Conservation (phyloP, 805 yeast genomes). For the Metschnikowia hibisci region DNA sequence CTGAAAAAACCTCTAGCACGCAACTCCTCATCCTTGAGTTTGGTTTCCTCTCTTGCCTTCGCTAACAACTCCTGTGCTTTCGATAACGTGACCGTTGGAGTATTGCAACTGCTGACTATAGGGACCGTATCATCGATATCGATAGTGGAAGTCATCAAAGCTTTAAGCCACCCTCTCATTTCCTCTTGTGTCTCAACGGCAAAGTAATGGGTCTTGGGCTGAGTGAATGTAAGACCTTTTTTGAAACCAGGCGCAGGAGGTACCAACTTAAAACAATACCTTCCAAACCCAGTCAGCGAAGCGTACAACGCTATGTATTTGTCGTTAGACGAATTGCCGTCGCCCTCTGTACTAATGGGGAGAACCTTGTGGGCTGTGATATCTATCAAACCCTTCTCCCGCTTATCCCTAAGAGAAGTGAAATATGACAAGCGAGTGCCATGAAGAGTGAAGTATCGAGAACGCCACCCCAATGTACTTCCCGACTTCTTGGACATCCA, state of each 20-base stretch:
- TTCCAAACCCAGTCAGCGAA: constrained; percentile 90
- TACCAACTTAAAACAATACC: constrained; percentile 83
- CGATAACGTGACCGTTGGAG: constrained; percentile 88
- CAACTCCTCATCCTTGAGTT: constrained; percentile 48
- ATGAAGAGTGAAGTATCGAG: constrained; percentile 79
- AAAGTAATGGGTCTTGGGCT: constrained; percentile 92
- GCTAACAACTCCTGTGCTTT: constrained; percentile 84
- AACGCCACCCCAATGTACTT: constrained; percentile 83
- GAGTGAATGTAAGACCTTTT: constrained; percentile 93
- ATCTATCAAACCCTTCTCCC: constrained; percentile 91
- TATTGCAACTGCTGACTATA: constrained; percentile 84
- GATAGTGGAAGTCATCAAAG: constrained; percentile 91
- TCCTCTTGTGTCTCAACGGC: constrained; percentile 91
- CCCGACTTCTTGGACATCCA: constrained; percentile 94
- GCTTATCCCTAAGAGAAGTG: constrained; percentile 67
- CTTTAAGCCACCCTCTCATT: constrained; percentile 93
- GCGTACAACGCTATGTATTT: constrained; percentile 83
- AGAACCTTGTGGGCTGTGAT: constrained; percentile 91
- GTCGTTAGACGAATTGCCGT: constrained; percentile 59
- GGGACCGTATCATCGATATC: constrained; percentile 93
- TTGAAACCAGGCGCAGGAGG: constrained; percentile 98
- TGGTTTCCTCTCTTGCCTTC: constrained; percentile 74
- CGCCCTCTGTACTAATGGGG: constrained; percentile 49
- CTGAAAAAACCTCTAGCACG: constrained; percentile 39
- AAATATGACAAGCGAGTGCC: constrained; percentile 92